Evolutionary conservation across 495 filamentous ascomycete species (phyloP).

Genomic region (Trichoderma reesei): DNA sequence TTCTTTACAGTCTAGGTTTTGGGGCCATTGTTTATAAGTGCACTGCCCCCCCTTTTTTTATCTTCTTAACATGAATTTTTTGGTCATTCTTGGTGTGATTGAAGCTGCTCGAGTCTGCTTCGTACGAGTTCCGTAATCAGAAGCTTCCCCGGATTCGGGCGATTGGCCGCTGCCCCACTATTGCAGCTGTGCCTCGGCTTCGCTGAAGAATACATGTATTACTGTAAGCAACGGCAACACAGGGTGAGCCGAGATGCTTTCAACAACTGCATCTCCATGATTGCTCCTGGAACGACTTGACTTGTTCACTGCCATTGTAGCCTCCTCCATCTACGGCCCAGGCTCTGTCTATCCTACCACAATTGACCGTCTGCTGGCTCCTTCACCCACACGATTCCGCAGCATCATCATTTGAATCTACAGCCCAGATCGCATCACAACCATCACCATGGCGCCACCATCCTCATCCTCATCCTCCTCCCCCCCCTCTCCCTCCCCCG

Average conservation of each 20-base stretch:
- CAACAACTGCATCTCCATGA: neutral
- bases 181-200: neutral
- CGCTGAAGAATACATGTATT: neutral
- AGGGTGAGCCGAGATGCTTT: neutral
- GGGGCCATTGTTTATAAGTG: constrained; percentile 6
- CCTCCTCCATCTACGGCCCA: too few relatives aligned
- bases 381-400: too few relatives aligned
- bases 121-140: neutral
- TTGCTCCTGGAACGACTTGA: neutral
- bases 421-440: too few relatives aligned
- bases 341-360: too few relatives aligned
- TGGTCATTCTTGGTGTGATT: neutral
- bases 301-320: neutral
- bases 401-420: too few relatives aligned
- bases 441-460: neutral
- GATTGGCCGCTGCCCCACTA: neutral
- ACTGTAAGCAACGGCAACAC: neutral
- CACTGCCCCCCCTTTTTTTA: neutral
- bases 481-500: too few relatives aligned
- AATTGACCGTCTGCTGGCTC: too few relatives aligned
- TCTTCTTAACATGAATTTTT: neutral
- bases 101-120: too few relatives aligned
- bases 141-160: neutral
- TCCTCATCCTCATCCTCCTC: too few relatives aligned
- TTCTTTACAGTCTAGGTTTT: constrained; percentile 6